Conservation (phyloP, 768 basidiomycete genomes). For the Leccinum variicolor region DNA sequence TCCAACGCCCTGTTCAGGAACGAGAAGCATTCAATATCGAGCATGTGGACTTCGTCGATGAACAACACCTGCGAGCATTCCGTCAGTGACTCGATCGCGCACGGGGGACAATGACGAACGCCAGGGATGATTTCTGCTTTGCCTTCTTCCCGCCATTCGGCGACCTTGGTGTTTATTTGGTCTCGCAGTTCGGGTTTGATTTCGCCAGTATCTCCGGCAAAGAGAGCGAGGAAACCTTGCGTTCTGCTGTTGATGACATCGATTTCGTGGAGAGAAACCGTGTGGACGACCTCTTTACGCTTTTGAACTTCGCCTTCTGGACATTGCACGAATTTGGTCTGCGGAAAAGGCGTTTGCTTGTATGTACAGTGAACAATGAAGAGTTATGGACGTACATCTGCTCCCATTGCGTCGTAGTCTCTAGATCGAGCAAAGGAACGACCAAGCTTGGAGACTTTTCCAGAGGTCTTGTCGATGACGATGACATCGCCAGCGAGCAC, state of each 20-base stretch:
- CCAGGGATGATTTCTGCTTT: constrained; percentile 98
- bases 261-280: constrained; percentile 96
- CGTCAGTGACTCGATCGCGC: neutral
- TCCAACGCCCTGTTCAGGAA: constrained; percentile 97
- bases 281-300: constrained; percentile 95
- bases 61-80: constrained; percentile 71
- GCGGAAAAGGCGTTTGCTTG: constrained; percentile 3
- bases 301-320: constrained; percentile 98
- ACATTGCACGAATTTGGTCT: constrained; percentile 98
- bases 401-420: constrained; percentile 99
- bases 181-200: constrained; percentile 96
- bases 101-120: constrained; percentile 44
- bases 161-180: constrained; percentile 96
- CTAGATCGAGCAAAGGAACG: constrained; percentile 95
- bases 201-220: constrained; percentile 96
- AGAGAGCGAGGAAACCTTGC: constrained; percentile 95
- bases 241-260: constrained; percentile 99
- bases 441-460: constrained; percentile 94
- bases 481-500: constrained; percentile 94
- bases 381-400: constrained; percentile 66
- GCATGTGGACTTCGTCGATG: constrained; percentile 99
- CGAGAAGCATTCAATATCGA: constrained; percentile 99
- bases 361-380: neutral
- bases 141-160: constrained; percentile 97
- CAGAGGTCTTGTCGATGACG: constrained; percentile 95